A percentile compares a stretch with the other conserved stretches of the same genome.
phyloP scores from a whole-genome alignment of 768 basidiomycete genomes.

The Phanerodontia chrysosporium region DNA sequence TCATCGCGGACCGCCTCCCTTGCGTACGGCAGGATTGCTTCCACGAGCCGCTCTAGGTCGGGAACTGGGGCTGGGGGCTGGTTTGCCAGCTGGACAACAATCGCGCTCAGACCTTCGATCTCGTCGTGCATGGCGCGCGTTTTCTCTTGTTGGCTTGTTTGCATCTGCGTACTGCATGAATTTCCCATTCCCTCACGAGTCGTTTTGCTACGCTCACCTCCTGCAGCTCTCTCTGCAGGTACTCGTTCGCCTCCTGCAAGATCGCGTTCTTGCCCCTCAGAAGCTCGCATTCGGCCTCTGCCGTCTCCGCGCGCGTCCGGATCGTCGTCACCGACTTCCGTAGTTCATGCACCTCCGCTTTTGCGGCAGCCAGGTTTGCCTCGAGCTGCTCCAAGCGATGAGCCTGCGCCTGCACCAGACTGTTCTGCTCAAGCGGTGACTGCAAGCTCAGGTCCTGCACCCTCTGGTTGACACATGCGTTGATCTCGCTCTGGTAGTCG shows the following conservation, averaged over 20 bases:
- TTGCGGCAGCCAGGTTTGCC: not conserved
- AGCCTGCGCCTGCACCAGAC: constrained; percentile 5
- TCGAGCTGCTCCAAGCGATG: constrained; percentile 6
- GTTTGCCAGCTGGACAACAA: not conserved
- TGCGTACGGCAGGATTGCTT: not conserved
- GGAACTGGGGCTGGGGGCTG: not conserved
- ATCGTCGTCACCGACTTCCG: not conserved
- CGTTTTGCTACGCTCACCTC: not conserved
- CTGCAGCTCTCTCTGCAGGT: not conserved
- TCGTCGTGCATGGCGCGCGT: not conserved
- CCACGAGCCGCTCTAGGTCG: not conserved
- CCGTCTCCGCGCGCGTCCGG: not conserved
- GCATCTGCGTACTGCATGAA: not conserved
- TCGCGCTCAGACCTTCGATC: not conserved
- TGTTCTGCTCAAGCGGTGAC: constrained; percentile 6
- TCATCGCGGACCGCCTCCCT: not conserved
- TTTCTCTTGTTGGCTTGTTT: not conserved
- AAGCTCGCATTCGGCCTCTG: not conserved
- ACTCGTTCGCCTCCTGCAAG: not conserved
- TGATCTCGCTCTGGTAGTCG: constrained; percentile 3
- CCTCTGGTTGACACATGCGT: constrained; percentile 16
- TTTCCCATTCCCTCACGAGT: not conserved
- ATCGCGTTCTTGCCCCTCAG: not conserved
- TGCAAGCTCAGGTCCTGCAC: constrained; percentile 8
- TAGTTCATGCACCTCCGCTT: not conserved